Evolutionary conservation across 2,329 filamentous ascomycete species (phyloP), one percentile per base, ranked within the genome.

Genomic region (Exophiala sp.): DNA sequence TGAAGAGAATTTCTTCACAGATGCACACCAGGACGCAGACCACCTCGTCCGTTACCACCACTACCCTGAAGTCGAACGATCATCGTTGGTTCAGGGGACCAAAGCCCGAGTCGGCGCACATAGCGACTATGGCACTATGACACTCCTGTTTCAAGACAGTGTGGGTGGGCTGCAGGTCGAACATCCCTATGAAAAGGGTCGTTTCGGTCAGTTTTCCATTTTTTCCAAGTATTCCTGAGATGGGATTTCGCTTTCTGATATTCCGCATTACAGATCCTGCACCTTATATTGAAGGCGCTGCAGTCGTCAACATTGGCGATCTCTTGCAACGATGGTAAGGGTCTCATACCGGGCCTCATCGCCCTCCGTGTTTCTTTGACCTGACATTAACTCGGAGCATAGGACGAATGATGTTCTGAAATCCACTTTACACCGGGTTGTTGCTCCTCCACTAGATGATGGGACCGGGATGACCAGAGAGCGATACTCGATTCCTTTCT

Each of bases 361-460:
- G n/a, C n/a, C n/a, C n/a, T n/a, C n/a, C n/a, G n/a, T n/a, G n/a
- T 91, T n/a, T n/a, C n/a, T n/a, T n/a, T n/a, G n/a, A n/a, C n/a
- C n/a, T n/a, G n/a, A n/a, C n/a, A n/a, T n/a, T n/a, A n/a, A n/a
- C n/a, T n/a, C n/a, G n/a, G n/a, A n/a, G n/a, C n/a, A n/a, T n/a
- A n/a, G n/a, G n/a, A n/a, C 24, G 1, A 84, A 85, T 57, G 89
- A 89, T 0, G 68, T 96, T 43, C 76, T 97, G 55, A 85, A 88
- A 60, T 89, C 83, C 59, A 96, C 90, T 0, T 81, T 96, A 5
- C 93, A 97, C 65, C 76, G 91, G 8, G 91, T 97, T 23, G 81
- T 91, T 0, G 91, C 32, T 2, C 37, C 37, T 21, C 37, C 37
- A n/a, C n/a, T n/a, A n/a, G 59, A 61, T 1, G 60, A 70, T 11